phyloP scores from a whole-genome alignment of 1,139 yeast genomes.

The Suzukiozyma palmioleophila region DNA sequence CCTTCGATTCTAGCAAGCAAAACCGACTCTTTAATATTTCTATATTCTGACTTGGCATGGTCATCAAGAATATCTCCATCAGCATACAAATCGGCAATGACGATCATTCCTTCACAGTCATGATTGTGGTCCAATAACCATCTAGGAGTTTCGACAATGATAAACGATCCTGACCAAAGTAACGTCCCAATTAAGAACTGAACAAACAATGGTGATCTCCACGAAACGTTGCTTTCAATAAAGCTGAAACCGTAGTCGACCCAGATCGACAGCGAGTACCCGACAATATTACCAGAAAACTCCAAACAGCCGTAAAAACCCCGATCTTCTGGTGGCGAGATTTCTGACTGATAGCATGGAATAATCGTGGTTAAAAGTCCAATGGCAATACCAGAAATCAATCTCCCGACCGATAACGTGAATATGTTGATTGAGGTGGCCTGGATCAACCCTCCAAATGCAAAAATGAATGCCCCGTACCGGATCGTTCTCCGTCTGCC shows the following conservation, averaged over 20 bases:
- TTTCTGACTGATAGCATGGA: conserved; percentile 92
- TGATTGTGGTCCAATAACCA: conserved; percentile 87
- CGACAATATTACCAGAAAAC: conserved; percentile 86
- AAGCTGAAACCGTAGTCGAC: conserved; percentile 77
- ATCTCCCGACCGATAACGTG: conserved; percentile 64
- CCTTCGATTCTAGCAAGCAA: conserved; percentile 75
- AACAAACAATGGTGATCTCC: conserved; percentile 76
- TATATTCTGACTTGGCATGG: conserved; percentile 55
- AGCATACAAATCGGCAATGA: conserved; percentile 43
- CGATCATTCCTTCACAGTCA: conserved; percentile 75
- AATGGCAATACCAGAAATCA: conserved; percentile 82
- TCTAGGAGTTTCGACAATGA: conserved; percentile 84
- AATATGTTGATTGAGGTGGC: conserved; percentile 43
- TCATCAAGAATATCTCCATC: conserved; percentile 53
- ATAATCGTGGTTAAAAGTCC: conserved; percentile 90
- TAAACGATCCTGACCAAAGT: conserved; percentile 65
- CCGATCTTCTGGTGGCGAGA: conserved; percentile 83
- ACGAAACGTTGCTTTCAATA: conserved; percentile 49
- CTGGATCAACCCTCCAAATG: conserved; percentile 77
- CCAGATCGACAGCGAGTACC: conserved; percentile 88
- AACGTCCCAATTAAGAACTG: conserved; percentile 75
- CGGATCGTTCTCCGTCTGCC: conserved; percentile 82
- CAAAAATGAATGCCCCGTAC: conserved; percentile 76
- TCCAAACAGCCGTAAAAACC: conserved; percentile 90
- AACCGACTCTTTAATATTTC: conserved; percentile 42